phyloP scores from a whole-genome alignment of 306 rosid species.

The cucumber (Cucumis sativus) region Cucumber_9930_V3 NC_026660.2:29471001-29471500 shows the following conservation, averaged over 20 bases:
- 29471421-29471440: neutral
- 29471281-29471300: neutral
- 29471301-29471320: neutral
- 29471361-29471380: neutral
- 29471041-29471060: neutral
- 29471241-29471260: neutral
- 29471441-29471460: neutral
- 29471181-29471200: neutral
- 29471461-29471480: neutral
- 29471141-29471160: neutral
- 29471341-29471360: neutral
- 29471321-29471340: neutral
- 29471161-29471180: neutral
- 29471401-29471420: neutral
- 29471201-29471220: neutral
- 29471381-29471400: neutral
- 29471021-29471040: slow-evolving; percentile 61
- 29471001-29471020: slow-evolving; percentile 84
- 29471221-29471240: neutral
- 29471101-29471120: neutral
- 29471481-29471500: neutral
- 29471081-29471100: neutral
- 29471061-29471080: neutral
- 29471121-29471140: neutral
- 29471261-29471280: neutral